Conservation (phyloP, 1,284 basidiomycete species). For the Albatrellus sp. region DNA sequence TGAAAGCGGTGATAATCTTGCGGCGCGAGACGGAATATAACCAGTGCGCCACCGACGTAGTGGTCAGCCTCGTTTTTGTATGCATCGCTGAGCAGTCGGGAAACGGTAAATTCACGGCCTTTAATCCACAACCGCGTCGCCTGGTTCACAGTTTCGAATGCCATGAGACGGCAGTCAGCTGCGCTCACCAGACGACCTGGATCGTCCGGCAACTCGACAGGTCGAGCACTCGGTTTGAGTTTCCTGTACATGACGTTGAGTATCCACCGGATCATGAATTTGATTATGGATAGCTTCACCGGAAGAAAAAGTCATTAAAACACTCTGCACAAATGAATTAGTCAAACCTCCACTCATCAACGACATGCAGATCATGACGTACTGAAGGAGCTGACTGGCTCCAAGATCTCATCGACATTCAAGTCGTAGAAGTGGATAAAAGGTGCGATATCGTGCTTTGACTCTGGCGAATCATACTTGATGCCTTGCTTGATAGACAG, state of each 20-base stretch:
- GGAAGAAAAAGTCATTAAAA: constrained; percentile 87
- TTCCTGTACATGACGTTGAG: constrained; percentile 45
- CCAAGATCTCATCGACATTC: constrained; percentile 70
- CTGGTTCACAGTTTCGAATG: constrained; percentile 74
- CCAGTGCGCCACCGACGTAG: constrained; percentile 69
- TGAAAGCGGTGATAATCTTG: constrained; percentile 98
- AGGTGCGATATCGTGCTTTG: constrained; percentile 69
- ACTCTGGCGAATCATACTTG: constrained; percentile 85
- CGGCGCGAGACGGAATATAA: constrained; percentile 87
- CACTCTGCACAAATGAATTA: constrained; percentile 39
- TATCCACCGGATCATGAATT: not conserved
- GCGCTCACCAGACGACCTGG: constrained; percentile 71
- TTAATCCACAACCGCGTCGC: constrained; percentile 96
- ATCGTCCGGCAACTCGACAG: constrained; percentile 63
- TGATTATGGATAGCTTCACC: constrained; percentile 20
- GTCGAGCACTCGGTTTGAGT: constrained; percentile 75
- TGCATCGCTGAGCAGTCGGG: constrained; percentile 66
- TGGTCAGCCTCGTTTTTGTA: constrained; percentile 58
- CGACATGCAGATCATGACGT: constrained; percentile 16
- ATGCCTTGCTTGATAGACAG: constrained; percentile 89
- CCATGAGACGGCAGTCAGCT: constrained; percentile 93
- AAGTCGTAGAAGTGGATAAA: constrained; percentile 91
- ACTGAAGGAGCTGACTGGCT: constrained; percentile 81
- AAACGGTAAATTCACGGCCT: constrained; percentile 83
- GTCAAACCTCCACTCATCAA: not conserved